Conservation (phyloP, 495 filamentous ascomycete species). For the Annulohypoxylon moriforme region DNA sequence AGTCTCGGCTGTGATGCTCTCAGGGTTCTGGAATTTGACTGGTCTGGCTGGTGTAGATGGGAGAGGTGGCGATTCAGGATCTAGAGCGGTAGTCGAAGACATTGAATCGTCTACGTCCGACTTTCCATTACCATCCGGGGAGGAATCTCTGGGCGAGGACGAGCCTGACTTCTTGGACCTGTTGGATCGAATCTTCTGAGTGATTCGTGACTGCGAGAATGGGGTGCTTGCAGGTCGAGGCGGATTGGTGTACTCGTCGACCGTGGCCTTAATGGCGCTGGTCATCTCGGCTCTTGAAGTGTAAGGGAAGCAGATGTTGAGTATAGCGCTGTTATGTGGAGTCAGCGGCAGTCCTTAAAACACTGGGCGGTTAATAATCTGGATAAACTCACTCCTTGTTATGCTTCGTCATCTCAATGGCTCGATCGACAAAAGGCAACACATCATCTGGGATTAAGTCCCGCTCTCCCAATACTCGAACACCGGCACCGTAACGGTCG, state of each 20-base stretch:
- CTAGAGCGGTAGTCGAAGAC: constrained; percentile 62
- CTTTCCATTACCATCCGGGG: constrained; percentile 50
- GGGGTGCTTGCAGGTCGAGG: constrained; percentile 69
- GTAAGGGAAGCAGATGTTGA: constrained; percentile 98
- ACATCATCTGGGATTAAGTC: constrained; percentile 87
- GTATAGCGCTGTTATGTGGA: constrained; percentile 66
- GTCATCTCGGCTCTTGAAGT: constrained; percentile 97
- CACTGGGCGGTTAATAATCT: background rate
- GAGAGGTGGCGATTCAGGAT: constrained; percentile 59
- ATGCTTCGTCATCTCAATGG: constrained; percentile 81
- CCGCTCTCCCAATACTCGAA: constrained; percentile 84
- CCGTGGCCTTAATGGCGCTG: constrained; percentile 85
- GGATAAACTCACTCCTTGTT: constrained; percentile 73
- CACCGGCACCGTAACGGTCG: constrained; percentile 89
- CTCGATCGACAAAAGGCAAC: constrained; percentile 83
- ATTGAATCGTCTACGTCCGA: constrained; percentile 66
- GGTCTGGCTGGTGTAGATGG: constrained; percentile 47
- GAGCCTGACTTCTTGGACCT: constrained; percentile 61
- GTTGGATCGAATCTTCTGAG: constrained; percentile 78
- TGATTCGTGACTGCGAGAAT: constrained; percentile 88
- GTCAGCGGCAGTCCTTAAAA: constrained; percentile 23
- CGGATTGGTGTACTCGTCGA: constrained; percentile 81
- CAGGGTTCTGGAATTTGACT: constrained; percentile 67
- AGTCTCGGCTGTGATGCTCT: constrained; percentile 84
- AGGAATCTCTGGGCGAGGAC: constrained; percentile 57